These are phyloP conservation scores for Prunus davidiana DNA, from an alignment of 306 rosid species.

Conservation along the genomic window DNA sequence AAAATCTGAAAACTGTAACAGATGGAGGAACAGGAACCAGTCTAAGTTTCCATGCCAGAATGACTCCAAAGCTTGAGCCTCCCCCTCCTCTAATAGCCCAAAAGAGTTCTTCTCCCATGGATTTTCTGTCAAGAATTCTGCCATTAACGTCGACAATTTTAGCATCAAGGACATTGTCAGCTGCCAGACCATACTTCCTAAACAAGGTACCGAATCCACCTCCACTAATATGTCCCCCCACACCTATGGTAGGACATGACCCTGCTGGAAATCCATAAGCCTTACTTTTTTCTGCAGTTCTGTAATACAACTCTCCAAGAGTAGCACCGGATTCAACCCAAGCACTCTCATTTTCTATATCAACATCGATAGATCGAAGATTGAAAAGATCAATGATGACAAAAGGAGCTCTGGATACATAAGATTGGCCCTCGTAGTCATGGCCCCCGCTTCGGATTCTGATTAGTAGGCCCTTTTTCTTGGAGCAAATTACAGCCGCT, in stretches of 20 bases:
- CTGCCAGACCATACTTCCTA: slow-evolving; percentile 63
- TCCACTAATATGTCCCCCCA: slow-evolving; percentile 2
- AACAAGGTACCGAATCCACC: background rate
- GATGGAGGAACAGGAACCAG: slow-evolving; percentile 51
- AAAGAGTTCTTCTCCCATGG: slow-evolving; percentile 69
- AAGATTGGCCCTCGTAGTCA: slow-evolving; percentile 32
- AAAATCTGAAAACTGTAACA: slow-evolving; percentile 46
- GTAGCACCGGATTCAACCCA: background rate
- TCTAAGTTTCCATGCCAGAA: slow-evolving; percentile 58
- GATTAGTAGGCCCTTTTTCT: background rate
- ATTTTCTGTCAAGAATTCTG: slow-evolving; percentile 34
- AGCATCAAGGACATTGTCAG: slow-evolving; percentile 60
- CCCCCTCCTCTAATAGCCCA: slow-evolving; percentile 57
- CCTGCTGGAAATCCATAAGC: background rate
- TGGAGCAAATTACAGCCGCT: slow-evolving; percentile 2
- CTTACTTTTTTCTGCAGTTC: background rate
- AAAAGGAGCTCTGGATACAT: background rate
- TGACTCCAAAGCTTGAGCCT: slow-evolving; percentile 61
- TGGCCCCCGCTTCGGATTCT: background rate
- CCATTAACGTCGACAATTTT: slow-evolving; percentile 48
- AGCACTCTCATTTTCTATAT: background rate
- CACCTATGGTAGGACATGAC: background rate
- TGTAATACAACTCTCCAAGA: background rate
- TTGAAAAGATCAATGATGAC: background rate
- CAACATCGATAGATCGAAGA: background rate